Base-by-base conservation (phyloP, 345 rosid genomes). In the Brassica nigra region DNA sequence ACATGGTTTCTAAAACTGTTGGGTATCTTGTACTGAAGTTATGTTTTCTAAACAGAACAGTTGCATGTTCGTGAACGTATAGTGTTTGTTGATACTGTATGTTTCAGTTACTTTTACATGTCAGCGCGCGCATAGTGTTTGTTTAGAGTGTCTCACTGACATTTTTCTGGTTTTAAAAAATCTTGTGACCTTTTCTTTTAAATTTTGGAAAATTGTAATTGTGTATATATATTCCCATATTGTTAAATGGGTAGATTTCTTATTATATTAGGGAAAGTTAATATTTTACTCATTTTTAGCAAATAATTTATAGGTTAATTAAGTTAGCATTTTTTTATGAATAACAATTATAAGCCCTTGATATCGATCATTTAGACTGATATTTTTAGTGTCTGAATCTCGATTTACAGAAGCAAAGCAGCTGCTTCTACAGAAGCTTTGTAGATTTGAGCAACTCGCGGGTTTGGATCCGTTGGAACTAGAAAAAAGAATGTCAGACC, bases 401-500 rank as follows among this genome's bases (percentile, higher is more conserved):
- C 0, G 0, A 27, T 65, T 71, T 81, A 18, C 89, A 95, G 99
- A 86, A 86, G 85, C 98, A 75, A 90, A 91, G 85, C 89, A 88
- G 62, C 86, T 90, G 63, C 89, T 95, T 30, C 76, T 95, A 73
- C 87, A 84, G 23, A 95, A 89, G 85, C 97, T 92, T 62, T 77
- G 88, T 28, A 87, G 91, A 81, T 90, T 95, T 8, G 98, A 95
- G 86, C 88, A 83, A 76, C 85, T 95, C 0, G 94, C 93, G 0
- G 92, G 86, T 79, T 78, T 95, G 57, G 96, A 92, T 83, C 96
- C 98, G 0, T 55, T 90, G 55, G 98, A 90, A 66, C 93, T 95
- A 2, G 99, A 92, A 88, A 85, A 88, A 72, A 75, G 77, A 85
- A 86, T 91, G 85, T 70, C 88, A 59, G 94, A 85, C 15, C 59